Percentiles rank a stretch among this genome's conserved stretches.
Conservation (phyloP, 805 yeast species). For the Priceomyces medius region DNA sequence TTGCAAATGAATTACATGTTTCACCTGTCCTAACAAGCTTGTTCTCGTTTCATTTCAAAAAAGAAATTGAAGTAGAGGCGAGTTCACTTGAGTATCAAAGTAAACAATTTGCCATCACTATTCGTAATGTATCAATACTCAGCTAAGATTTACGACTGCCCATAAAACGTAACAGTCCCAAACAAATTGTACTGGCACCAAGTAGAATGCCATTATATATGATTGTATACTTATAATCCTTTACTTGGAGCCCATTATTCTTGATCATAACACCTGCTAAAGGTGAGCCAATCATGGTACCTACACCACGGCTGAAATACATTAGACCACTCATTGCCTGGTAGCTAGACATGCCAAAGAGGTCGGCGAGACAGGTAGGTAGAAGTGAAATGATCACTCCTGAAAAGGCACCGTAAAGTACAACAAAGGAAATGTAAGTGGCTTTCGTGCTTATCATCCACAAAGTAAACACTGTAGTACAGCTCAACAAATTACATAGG, state of each 20-base stretch:
- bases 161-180: constrained; percentile 7
- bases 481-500: constrained; percentile 15
- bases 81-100: background rate
- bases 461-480: constrained; percentile 16
- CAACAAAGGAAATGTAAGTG: constrained; percentile 29
- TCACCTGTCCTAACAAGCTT: too few relatives aligned
- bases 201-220: constrained; percentile 27
- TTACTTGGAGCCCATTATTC: constrained; percentile 11
- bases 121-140: background rate
- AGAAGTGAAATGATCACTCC: constrained; percentile 31
- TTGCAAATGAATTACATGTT: too few relatives aligned
- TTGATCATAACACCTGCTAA: constrained; percentile 31
- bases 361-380: constrained; percentile 31
- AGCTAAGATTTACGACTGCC: background rate
- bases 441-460: constrained; percentile 19
- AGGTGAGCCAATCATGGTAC: constrained; percentile 34
- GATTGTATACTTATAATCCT: constrained; percentile 23
- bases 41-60: too few relatives aligned
- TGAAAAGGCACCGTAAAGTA: constrained; percentile 32
- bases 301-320: constrained; percentile 34
- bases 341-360: constrained; percentile 31
- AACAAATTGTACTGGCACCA: constrained; percentile 14
- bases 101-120: background rate
- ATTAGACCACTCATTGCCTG: constrained; percentile 32
- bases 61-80: too few relatives aligned